A percentile compares a stretch with the other conserved stretches of the same genome.
Conservation (phyloP, 2,329 filamentous ascomycete genomes). For the Colletotrichum tamarilloi region DNA sequence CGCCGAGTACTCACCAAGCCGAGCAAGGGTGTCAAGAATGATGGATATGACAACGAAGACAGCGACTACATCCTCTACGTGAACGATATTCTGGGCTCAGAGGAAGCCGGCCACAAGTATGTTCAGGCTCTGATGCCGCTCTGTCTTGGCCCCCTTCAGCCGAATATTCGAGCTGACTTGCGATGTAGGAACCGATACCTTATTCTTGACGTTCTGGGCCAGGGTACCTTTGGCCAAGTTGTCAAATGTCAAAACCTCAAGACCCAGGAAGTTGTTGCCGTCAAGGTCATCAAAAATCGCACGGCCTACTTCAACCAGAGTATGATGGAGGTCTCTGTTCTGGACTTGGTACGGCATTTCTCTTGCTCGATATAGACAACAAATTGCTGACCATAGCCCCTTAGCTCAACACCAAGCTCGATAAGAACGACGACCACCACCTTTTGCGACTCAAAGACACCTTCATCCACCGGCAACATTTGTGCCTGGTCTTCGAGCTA, state of each 20-base stretch:
- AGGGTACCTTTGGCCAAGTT: conserved; percentile 98
- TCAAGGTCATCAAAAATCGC: conserved; percentile 99
- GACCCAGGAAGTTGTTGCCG: conserved; percentile 97
- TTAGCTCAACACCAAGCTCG: conserved; percentile 95
- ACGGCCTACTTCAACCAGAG: conserved; percentile 99
- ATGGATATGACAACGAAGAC: conserved; percentile 98
- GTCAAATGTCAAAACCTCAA: conserved; percentile 99
- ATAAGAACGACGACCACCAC: conserved; percentile 99
- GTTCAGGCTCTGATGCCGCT: conserved; percentile 41
- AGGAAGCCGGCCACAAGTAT: conserved; percentile 97
- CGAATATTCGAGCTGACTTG: conserved; percentile 31
- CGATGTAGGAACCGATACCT: conserved; percentile 85
- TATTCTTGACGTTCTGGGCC: conserved; percentile 95
- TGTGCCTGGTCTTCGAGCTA: conserved; percentile 95
- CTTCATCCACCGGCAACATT: conserved; percentile 96
- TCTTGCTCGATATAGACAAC: background rate
- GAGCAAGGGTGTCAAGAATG: conserved; percentile 98
- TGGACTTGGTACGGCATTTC: conserved; percentile 79
- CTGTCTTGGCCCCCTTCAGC: background rate
- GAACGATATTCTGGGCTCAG: conserved; percentile 97
- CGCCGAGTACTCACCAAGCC: conserved; percentile 96
- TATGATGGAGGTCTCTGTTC: conserved; percentile 99
- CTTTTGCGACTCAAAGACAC: conserved; percentile 94
- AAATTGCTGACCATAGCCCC: conserved; percentile 20
- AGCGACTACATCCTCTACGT: conserved; percentile 99